These are phyloP conservation scores for Colletotrichum tamarilloi DNA, from an alignment of 2,329 filamentous ascomycete genomes.

Conservation along the genomic window DNA sequence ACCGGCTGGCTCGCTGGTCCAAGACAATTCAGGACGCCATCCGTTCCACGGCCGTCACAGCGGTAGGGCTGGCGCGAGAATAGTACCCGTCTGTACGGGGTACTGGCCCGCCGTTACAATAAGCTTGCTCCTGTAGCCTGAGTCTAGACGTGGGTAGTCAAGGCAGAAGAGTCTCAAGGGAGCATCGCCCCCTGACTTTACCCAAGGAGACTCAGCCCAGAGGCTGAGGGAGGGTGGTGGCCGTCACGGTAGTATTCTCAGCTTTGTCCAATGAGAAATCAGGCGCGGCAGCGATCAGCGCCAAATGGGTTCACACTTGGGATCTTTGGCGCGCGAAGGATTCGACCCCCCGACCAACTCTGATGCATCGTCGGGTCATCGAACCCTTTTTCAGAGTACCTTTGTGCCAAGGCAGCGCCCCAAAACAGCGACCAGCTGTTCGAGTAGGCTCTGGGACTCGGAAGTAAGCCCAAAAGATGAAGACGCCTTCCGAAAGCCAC, in stretches of 20 bases:
- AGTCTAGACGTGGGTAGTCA: background rate
- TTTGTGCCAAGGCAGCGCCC: background rate
- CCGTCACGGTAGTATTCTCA: background rate
- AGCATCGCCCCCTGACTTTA: constrained; percentile 9
- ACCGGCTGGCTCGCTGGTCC: background rate
- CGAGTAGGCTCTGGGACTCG: background rate
- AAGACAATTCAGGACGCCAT: constrained; percentile 1
- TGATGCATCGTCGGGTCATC: constrained; percentile 4
- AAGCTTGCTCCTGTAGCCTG: constrained; percentile 1
- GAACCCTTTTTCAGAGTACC: background rate
- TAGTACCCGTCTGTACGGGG: too few relatives aligned
- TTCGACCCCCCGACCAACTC: constrained; percentile 1
- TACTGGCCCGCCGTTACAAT: background rate
- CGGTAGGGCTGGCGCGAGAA: constrained; percentile 17
- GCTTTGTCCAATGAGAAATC: constrained; percentile 8
- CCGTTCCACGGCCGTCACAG: background rate
- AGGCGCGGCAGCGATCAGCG: constrained; percentile 4
- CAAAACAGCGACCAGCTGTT: background rate
- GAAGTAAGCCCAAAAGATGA: background rate
- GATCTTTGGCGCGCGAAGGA: constrained; percentile 14
- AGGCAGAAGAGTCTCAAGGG: background rate
- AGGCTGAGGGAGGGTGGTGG: background rate
- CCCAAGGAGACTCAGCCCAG: constrained; percentile 9
- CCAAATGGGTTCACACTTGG: background rate
- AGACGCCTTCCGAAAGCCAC: background rate